Evolutionary conservation across 192 early-diverging fungal genomes (phyloP), one percentile per base, ranked within the genome.

Genomic region (Dissophora ornata): DNA sequence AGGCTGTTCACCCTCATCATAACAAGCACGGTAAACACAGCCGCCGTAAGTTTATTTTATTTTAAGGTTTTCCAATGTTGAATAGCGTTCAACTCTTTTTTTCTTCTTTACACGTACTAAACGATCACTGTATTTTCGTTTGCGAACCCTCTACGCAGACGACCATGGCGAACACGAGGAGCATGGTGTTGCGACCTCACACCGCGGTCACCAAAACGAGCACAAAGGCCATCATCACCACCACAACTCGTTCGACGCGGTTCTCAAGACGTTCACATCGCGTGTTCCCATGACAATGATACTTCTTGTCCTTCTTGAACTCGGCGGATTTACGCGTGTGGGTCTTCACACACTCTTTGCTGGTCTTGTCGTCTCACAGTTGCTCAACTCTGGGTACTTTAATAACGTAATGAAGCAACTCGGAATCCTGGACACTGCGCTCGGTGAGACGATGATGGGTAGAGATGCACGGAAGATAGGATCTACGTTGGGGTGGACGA

Each of bases 311-410:
- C 26, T 57, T 9, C 53, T 77, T 5, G 73, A 77, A 4, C 30
- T 77, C 12, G 53, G 58, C 4, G 73, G 73, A 8, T 77, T 77
- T 22, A 54, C 73, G 18, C 64, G 73, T 25, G 38, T 57, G 11
- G 73, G 26, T 25, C 53, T 77, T 12, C 73, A 77, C 40, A 49
- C 64, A 2, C 47, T 77, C 13, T 77, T 77, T 48, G 64, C 30
- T 16, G 59, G 73, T n/a, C 46, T 77, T 13, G 32, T 67, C 0
- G 29, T 40, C 1, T 77, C 73, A 9, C 73, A 77, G 36, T 15
- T 67, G 15, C 28, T 67, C 18, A 50, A 36, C 12, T 59, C 40
- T 26, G 65, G 73, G 0, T 50, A 30, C 29, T 50, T 77, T 15
- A 62, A 61, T 18, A 46, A 33, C 19, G 18, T 59, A 11, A 38